Conservation (phyloP, 208 protist genomes). For the Leishmania mexicana region DNA sequence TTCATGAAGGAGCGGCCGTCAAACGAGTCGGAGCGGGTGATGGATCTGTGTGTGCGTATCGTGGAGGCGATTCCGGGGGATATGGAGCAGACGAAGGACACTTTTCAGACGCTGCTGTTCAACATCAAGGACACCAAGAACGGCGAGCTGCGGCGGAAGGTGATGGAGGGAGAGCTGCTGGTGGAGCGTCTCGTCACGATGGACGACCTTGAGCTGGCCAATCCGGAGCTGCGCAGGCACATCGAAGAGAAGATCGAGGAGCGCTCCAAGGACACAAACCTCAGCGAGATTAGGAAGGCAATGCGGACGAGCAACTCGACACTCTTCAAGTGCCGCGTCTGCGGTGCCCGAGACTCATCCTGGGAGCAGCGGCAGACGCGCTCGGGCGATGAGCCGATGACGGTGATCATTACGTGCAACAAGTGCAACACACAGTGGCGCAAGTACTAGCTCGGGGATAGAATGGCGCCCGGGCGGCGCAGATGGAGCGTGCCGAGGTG, state of each 20-base stretch:
- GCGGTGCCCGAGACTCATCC: slow-evolving; percentile 81
- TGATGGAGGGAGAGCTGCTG: slow-evolving; percentile 64
- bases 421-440: slow-evolving; percentile 87
- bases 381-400: slow-evolving; percentile 98
- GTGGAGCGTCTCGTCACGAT: slow-evolving; percentile 78
- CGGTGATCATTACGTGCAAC: slow-evolving; percentile 95
- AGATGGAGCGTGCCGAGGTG: not conserved
- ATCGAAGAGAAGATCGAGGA: slow-evolving; percentile 71
- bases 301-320: slow-evolving; percentile 63
- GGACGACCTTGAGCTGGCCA: slow-evolving; percentile 75
- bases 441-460: slow-evolving; percentile 33
- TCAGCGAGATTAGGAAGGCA: slow-evolving; percentile 77
- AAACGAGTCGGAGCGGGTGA: slow-evolving; percentile 42
- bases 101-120: slow-evolving; percentile 67
- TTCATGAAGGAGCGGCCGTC: slow-evolving; percentile 44
- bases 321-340: slow-evolving; percentile 89
- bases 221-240: slow-evolving; percentile 67
- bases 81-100: slow-evolving; percentile 51
- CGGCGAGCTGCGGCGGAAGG: slow-evolving; percentile 45
- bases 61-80: slow-evolving; percentile 59
- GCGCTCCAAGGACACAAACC: slow-evolving; percentile 80
- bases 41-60: slow-evolving; percentile 48
- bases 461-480: not conserved
- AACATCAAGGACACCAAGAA: slow-evolving; percentile 81
- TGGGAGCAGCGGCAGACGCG: slow-evolving; percentile 97